Evolutionary conservation across 2,329 filamentous ascomycete genomes (phyloP).

Genomic region (Neurospora sp.): DNA sequence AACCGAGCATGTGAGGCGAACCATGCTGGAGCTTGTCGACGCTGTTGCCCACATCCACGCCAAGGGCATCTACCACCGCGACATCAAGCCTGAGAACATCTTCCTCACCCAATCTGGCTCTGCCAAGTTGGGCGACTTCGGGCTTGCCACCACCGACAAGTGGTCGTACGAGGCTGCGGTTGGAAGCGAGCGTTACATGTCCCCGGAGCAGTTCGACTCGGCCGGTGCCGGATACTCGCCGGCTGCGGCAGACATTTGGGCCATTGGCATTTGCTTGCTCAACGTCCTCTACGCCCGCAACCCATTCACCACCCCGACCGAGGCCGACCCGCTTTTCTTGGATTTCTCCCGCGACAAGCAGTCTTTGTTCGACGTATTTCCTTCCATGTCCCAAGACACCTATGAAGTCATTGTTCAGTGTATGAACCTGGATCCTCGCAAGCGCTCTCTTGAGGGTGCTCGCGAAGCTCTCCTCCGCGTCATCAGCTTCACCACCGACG

Average conservation of each 20-base stretch:
- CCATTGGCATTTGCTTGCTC: slow-evolving; percentile 89
- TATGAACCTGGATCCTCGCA: slow-evolving; percentile 81
- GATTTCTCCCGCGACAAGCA: slow-evolving; percentile 92
- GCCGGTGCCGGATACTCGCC: slow-evolving; percentile 81
- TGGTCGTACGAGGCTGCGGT: slow-evolving; percentile 92
- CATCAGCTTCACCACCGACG: slow-evolving; percentile 85
- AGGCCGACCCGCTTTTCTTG: slow-evolving; percentile 83
- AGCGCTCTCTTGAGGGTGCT: slow-evolving; percentile 70
- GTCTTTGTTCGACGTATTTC: slow-evolving; percentile 94
- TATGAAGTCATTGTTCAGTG: slow-evolving; percentile 88
- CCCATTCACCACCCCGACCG: slow-evolving; percentile 82
- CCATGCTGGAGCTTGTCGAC: slow-evolving; percentile 90
- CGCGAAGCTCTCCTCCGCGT: slow-evolving; percentile 70
- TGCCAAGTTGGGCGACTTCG: slow-evolving; percentile 97
- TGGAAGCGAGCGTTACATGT: slow-evolving; percentile 98
- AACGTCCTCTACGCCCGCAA: slow-evolving; percentile 97
- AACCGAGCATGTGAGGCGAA: slow-evolving; percentile 92
- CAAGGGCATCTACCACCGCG: slow-evolving; percentile 87
- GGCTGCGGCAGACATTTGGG: slow-evolving; percentile 91
- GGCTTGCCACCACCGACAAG: slow-evolving; percentile 76
- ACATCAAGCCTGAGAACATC: slow-evolving; percentile 99
- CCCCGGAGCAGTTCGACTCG: slow-evolving; percentile 93
- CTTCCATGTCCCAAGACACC: slow-evolving; percentile 96
- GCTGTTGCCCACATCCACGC: slow-evolving; percentile 84
- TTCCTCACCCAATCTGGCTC: slow-evolving; percentile 78